A percentile compares a stretch with the other conserved stretches of the same genome.
Evolutionary conservation across 169 alveolate species (phyloP).

Genomic region (Cryptosporidium meleagridis): DNA sequence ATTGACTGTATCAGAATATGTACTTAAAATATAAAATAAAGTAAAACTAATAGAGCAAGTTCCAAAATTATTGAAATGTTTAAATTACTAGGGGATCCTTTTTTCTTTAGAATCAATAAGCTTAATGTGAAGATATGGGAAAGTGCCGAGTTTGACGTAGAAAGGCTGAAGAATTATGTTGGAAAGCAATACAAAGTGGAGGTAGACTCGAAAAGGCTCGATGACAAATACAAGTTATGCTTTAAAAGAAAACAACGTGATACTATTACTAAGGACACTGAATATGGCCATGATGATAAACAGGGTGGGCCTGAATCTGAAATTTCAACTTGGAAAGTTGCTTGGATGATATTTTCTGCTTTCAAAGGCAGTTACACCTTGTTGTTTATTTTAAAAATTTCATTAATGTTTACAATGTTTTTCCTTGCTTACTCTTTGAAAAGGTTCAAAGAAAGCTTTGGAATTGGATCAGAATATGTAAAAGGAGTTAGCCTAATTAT

Average conservation of each 20-base stretch:
- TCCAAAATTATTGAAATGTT: background rate
- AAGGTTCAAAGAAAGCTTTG: constrained; percentile 21
- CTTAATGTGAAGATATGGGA: constrained; percentile 44
- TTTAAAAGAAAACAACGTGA: background rate
- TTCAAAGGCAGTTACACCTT: constrained; percentile 30
- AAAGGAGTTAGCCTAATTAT: constrained; percentile 20
- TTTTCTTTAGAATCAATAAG: constrained; percentile 33
- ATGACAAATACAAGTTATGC: background rate
- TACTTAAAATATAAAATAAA: background rate
- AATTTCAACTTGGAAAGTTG: background rate
- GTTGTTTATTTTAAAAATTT: constrained; percentile 11
- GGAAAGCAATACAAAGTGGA: constrained; percentile 33
- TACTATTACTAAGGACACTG: background rate
- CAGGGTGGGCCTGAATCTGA: background rate
- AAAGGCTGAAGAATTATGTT: background rate
- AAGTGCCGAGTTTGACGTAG: background rate
- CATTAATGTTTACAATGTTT: background rate
- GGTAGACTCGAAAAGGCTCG: constrained; percentile 16
- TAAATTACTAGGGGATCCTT: constrained; percentile 53
- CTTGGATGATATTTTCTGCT: background rate
- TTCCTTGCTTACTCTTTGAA: constrained; percentile 39
- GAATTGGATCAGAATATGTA: constrained; percentile 37
- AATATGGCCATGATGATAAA: background rate
- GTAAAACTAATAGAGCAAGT: background rate
- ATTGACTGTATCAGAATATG: background rate